These are phyloP conservation scores for Closterium sp. DNA, from an alignment of 139 green algal genomes.

Conservation along the genomic window DNA sequence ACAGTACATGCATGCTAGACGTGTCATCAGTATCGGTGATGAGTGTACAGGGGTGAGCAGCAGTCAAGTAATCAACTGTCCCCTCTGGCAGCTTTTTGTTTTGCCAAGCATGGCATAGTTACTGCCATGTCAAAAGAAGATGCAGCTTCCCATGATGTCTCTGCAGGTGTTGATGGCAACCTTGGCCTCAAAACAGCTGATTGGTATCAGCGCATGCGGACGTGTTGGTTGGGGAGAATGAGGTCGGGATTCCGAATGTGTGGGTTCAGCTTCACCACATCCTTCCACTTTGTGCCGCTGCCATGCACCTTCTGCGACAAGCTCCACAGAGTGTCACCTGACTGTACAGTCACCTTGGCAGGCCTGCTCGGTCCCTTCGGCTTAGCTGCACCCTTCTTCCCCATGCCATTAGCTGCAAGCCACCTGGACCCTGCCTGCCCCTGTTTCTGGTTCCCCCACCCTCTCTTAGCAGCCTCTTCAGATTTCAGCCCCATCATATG, in stretches of 20 bases:
- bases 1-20: too few species aligned
- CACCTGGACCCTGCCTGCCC: conserved; percentile 37
- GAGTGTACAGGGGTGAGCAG: too few species aligned
- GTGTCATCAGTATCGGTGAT: too few species aligned
- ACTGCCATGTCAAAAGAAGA: neutral
- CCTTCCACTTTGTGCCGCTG: conserved; percentile 20
- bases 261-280: conserved; percentile 36
- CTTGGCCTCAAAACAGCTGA: neutral
- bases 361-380: neutral
- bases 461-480: conserved; percentile 14
- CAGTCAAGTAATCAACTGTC: too few species aligned
- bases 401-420: conserved; percentile 42
- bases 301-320: conserved; percentile 37
- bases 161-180: neutral
- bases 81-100: too few species aligned
- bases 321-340: conserved; percentile 45
- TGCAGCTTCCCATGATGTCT: neutral
- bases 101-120: neutral
- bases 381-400: conserved; percentile 13
- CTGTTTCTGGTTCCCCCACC: conserved; percentile 40
- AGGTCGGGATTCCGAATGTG: conserved; percentile 47
- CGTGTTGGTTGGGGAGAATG: conserved; percentile 20
- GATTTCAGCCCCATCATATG: conserved; percentile 49
- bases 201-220: conserved; percentile 15
- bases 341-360: conserved; percentile 3